phyloP scores from a whole-genome alignment of 2,329 filamentous ascomycete genomes.

The Alternaria arborescens region DNA sequence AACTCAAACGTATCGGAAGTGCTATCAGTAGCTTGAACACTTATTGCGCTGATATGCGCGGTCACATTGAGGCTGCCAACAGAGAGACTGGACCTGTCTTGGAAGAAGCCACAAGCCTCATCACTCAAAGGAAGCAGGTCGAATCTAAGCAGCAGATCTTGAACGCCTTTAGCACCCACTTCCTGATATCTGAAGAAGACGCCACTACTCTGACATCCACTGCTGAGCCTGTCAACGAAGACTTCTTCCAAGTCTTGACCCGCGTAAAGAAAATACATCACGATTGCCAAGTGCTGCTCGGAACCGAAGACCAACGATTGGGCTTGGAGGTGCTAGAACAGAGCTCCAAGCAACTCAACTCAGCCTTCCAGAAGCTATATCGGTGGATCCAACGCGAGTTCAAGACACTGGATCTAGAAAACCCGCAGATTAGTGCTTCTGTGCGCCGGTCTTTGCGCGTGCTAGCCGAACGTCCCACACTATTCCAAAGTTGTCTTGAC shows the following conservation, averaged over 20 bases:
- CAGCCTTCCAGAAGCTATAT: constrained; percentile 94
- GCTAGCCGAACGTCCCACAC: constrained; percentile 83
- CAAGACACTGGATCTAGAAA: constrained; percentile 90
- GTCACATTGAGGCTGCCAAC: constrained; percentile 77
- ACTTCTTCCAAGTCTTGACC: constrained; percentile 79
- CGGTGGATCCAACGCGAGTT: constrained; percentile 95
- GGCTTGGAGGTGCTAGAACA: constrained; percentile 92
- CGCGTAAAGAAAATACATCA: constrained; percentile 87
- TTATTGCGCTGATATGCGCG: constrained; percentile 81
- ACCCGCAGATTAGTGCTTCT: constrained; percentile 86
- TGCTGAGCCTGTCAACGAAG: constrained; percentile 82
- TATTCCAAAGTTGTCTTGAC: constrained; percentile 94
- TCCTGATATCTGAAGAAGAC: constrained; percentile 84
- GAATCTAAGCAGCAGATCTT: constrained; percentile 84
- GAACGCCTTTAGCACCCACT: constrained; percentile 79
- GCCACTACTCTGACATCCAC: constrained; percentile 76
- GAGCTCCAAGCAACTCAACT: constrained; percentile 84
- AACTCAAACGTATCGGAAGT: constrained; percentile 83
- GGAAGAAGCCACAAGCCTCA: constrained; percentile 76
- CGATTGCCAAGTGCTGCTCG: constrained; percentile 88
- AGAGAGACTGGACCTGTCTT: constrained; percentile 77
- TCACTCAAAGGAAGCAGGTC: constrained; percentile 75
- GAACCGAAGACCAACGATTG: constrained; percentile 86
- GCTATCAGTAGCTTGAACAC: constrained; percentile 81
- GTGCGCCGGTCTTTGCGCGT: constrained; percentile 86